Percentiles rank a stretch among this genome's conserved stretches.
Conservation (phyloP, 1,284 basidiomycete genomes). For the Cutaneotrichosporon curvatum region DNA sequence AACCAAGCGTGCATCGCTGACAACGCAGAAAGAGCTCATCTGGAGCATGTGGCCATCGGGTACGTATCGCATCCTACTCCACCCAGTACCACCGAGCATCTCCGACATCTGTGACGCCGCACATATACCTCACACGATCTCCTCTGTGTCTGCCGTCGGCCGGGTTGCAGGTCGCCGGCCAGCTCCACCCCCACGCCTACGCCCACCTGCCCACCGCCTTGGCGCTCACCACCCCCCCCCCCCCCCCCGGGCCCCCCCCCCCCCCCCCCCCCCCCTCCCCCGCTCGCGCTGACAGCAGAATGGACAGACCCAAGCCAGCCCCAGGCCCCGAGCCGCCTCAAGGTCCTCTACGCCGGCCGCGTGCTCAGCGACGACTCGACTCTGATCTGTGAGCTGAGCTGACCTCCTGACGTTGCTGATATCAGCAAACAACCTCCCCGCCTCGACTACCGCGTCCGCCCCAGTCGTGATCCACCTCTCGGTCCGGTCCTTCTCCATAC, state of each 20-base stretch:
- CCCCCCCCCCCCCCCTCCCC: no score
- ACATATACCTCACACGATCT: no score
- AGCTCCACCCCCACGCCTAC: no score
- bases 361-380: constrained; percentile 77
- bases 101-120: no score
- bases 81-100: no score
- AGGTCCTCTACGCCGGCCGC: constrained; percentile 71
- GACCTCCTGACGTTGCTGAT: not conserved
- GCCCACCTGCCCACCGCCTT: no score
- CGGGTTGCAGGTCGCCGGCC: no score
- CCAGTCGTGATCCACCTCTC: constrained; percentile 74
- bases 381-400: constrained; percentile 53
- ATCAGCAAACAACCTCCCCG: constrained; percentile 38
- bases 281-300: constrained; percentile 48
- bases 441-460: constrained; percentile 35
- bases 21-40: constrained; percentile 60
- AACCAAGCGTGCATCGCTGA: not conserved
- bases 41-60: constrained; percentile 77
- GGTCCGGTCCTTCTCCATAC: constrained; percentile 55
- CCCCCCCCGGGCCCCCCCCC: no score
- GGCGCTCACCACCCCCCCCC: no score
- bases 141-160: no score
- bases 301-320: constrained; percentile 65
- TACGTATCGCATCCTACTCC: no score
- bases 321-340: constrained; percentile 67